Evolutionary conservation across 345 rosid species (phyloP), one percentile per base, ranked within the genome.

Genomic region (Salix dunnii): DNA sequence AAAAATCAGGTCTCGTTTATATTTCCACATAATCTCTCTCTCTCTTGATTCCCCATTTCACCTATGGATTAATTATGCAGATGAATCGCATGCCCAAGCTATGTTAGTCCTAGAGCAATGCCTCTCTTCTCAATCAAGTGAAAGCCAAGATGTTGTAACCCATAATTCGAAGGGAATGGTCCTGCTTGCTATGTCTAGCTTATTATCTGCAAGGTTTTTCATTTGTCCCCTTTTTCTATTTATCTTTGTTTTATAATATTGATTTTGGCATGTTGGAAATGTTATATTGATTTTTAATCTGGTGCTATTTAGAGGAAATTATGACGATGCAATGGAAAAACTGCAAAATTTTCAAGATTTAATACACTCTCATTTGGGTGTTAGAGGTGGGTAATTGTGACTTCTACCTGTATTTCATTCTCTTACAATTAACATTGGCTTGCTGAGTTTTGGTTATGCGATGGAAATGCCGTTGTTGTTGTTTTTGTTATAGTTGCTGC

Each of bases 51-150:
- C 61, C 36, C 16, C 10, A 36, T 28, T 63, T 67, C 7, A 17
- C 4, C 31, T 35, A 9, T 21, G 8, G 11, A 43, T 70, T 16
- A 9, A 11, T 27, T 21, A 25, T 3, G 67, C 48, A 91, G 98
- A 87, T 78, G 97, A 90, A 78, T 88, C 97, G 6, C 87, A 89
- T 76, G 87, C 88, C 6, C 96, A 93, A 89, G 95, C 91, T 63
- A 82, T 91, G 95, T 33, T 93, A 74, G 88, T 96, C 16, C 84
- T 96, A 74, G 96, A 94, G 89, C 97, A 96, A 75, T 93, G 96
- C 65, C 87, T 88, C 66, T 83, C 87, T 60, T 83, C 88, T 69
- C 95, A 91, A 80, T 67, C 84, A 17, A 78, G 80, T 35, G 90
- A 87, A 68, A 90, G 78, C 30, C 84, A 83, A 64, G 86, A 63